phyloP scores from a whole-genome alignment of 176 grass and related monocot genomes.

The Oryza meyeriana region DNA sequence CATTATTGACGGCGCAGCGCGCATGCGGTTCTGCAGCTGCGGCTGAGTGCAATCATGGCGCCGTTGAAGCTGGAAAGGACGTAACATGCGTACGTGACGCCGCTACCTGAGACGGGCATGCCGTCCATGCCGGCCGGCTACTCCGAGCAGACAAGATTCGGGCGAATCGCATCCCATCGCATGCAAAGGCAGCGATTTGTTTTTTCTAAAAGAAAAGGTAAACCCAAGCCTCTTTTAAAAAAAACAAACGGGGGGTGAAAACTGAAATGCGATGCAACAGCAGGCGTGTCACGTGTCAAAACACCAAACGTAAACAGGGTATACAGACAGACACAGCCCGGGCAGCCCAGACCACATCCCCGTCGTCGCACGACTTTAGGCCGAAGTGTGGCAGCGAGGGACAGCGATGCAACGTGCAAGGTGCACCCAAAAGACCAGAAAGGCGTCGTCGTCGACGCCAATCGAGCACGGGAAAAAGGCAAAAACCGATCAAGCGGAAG shows the following conservation, averaged over 20 bases:
- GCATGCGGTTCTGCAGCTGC: background rate
- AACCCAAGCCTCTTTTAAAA: background rate
- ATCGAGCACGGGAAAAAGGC: background rate
- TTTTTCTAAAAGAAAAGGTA: background rate
- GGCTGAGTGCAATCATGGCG: background rate
- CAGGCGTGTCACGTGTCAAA: background rate
- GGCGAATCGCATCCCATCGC: background rate
- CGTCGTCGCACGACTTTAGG: background rate
- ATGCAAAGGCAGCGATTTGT: background rate
- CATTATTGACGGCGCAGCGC: slow-evolving; percentile 2
- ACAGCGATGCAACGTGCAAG: background rate
- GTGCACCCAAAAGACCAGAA: background rate
- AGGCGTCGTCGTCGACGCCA: background rate
- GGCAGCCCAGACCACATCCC: background rate
- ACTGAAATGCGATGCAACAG: no score
- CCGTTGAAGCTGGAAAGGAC: background rate
- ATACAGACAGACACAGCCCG: no score
- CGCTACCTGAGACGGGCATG: background rate
- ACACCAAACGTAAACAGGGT: background rate
- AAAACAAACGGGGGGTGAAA: background rate
- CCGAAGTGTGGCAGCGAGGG: background rate
- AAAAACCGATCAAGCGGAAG: background rate
- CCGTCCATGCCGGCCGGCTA: background rate
- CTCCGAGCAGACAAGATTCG: background rate
- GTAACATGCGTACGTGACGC: background rate